Evolutionary conservation across 176 grass and related monocot species (phyloP), one percentile per base, ranked within the genome.

Genomic region (Paspalum notatum): DNA sequence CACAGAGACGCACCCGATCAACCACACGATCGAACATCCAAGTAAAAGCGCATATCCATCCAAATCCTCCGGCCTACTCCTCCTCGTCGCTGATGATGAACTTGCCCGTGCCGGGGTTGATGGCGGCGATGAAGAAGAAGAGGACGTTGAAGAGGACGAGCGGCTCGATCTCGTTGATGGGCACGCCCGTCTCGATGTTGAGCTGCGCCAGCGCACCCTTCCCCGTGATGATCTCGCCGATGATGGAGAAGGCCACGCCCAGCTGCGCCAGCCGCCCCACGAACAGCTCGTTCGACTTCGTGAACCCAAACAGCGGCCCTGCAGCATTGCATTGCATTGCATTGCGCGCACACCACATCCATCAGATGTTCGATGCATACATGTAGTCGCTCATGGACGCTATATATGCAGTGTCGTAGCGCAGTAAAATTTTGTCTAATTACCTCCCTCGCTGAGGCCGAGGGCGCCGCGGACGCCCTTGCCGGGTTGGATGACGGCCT

Each of bases 381-480:
- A 32, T 3, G 32, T 32, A 3, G 32, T 32, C 32, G 32, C 32
- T 32, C 32, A 3, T 32, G 32, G 32, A 32, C 32, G 32, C 1
- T 32, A 32, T 32, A 32, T 32, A 32, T 32, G 32, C 32, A 32
- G 32, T 32, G 32, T 32, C 32, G 32, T 32, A 32, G 32, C 32
- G 32, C 32, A 32, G 2, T 32, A 32, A 32, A 32, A 3, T 32
- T 32, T 24, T 47, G 37, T 0, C n/a, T n/a, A n/a, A n/a, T 68
- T 66, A 94, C 95, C 93, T 90, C 91, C 93, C 82, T 99, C 91
- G 14, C 83, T 74, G n/a, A 99, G 93, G 41, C 97, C 97, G 25
- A 99, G 78, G 62, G 97, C 93, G 2, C 82, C 42, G 51, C 90
- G 87, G 25, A 99, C 57, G 18, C 97, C 93, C 89, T 99, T 99